A percentile compares a stretch with the other conserved stretches of the same genome.
These are phyloP conservation scores for Syncephalis fuscata DNA, from an alignment of 371 early-diverging fungal species.

Conservation along the genomic window DNA sequence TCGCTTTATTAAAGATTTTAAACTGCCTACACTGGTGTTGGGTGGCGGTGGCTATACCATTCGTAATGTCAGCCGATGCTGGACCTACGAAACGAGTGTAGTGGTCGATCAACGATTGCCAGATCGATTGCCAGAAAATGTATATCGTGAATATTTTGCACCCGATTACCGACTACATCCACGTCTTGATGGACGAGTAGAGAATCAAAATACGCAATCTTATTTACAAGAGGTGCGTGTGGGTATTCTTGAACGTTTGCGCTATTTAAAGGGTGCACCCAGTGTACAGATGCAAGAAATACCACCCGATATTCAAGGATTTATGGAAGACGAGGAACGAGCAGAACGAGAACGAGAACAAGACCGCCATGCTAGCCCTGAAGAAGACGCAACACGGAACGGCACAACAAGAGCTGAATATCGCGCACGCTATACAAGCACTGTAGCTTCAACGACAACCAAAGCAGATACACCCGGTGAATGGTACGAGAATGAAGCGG, in stretches of 20 bases:
- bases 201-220: slow-evolving; percentile 79
- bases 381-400: too few relatives aligned
- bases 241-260: slow-evolving; percentile 80
- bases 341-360: slow-evolving; percentile 20
- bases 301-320: slow-evolving; percentile 65
- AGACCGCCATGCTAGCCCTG: neutral
- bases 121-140: slow-evolving; percentile 37
- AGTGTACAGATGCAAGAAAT: slow-evolving; percentile 92
- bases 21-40: slow-evolving; percentile 68
- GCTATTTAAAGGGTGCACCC: slow-evolving; percentile 81
- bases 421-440: too few relatives aligned
- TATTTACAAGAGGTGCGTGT: slow-evolving; percentile 66
- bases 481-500: too few relatives aligned
- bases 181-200: slow-evolving; percentile 48
- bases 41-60: slow-evolving; percentile 96
- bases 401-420: too few relatives aligned
- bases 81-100: slow-evolving; percentile 91
- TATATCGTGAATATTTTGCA: slow-evolving; percentile 55
- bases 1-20: slow-evolving; percentile 59
- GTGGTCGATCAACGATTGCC: slow-evolving; percentile 57
- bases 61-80: slow-evolving; percentile 81
- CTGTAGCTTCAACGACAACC: too few relatives aligned
- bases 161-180: slow-evolving; percentile 82
- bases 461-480: too few relatives aligned
- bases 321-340: slow-evolving; percentile 41